Base-by-base conservation (phyloP, 495 filamentous ascomycete genomes). In the Hypomontagnella submonticulosa region DNA sequence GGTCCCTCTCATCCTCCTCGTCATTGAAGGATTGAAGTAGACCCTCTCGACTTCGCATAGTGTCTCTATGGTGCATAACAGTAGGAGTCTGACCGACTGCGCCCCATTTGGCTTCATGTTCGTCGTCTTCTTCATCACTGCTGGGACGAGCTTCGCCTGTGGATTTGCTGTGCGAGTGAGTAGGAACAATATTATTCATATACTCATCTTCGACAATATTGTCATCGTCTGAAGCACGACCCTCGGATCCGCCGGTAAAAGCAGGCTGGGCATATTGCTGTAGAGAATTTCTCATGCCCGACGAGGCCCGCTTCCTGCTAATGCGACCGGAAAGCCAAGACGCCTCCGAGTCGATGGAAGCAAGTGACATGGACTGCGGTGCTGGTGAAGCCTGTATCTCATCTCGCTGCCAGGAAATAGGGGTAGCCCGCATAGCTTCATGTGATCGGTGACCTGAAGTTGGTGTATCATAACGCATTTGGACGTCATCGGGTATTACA, bases 301-400 rank as follows among this genome's bases (percentile, higher is more conserved):
- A 76, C 37, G 81, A 74, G 52, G 79, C 66, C 54, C 79, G 72
- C 57, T 77, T 80, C 27, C 70, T 77, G 13, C 71, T 74, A 6
- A 78, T 62, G 12, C 80, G 72, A 10, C 93, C 92, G 2, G 91
- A 92, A 63, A 97, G 89, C 93, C 93, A 97, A 0, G 92, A 96
- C 1, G 86, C 93, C 77, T 97, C 93, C 0, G 91, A 94, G 69
- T 96, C 93, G 58, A 97, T 88, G 0, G 91, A 94, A 6, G 91
- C 92, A 4, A 95, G 80, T 11, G 92, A 95, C 74, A 82, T 82
- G 15, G 76, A 77, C 18, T 81, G 79, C 0, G 80, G 75, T 37
- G 79, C 80, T 0, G 81, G 79, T 0, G 80, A 81, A 36, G 73
- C 58, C 30, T 75, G 72, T n/a, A 71, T 71, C 19, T 80, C 79